phyloP scores from a whole-genome alignment of 2,329 filamentous ascomycete genomes.

The Didymella glomerata region DNA sequence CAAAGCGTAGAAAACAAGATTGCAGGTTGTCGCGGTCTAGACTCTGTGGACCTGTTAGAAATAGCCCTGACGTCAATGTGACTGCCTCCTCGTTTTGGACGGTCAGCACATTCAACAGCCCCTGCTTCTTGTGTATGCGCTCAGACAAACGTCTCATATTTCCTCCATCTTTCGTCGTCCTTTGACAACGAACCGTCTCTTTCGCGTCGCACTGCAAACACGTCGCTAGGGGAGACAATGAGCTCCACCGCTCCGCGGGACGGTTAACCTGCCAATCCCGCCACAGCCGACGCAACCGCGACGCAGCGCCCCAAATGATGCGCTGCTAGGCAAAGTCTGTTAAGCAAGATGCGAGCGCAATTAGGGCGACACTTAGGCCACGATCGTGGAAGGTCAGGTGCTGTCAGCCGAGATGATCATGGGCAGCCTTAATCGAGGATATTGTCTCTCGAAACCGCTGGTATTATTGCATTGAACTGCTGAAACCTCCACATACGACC shows the following conservation, averaged over 20 bases:
- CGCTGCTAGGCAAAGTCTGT: not conserved
- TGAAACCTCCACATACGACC: no score
- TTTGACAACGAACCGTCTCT: not conserved
- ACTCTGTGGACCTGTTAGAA: not conserved
- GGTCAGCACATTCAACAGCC: not conserved
- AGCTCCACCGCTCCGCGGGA: not conserved
- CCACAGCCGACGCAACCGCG: not conserved
- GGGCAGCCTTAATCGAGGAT: no score
- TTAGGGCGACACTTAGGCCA: no score
- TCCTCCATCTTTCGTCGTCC: not conserved
- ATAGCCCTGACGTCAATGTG: not conserved
- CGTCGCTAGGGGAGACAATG: not conserved
- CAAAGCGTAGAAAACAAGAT: not conserved
- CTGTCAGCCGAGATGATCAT: no score
- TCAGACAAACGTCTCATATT: not conserved
- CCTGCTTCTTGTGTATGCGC: not conserved
- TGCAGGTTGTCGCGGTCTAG: not conserved
- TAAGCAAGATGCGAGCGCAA: not conserved
- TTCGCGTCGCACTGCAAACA: not conserved
- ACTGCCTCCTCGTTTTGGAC: not conserved
- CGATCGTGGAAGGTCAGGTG: no score
- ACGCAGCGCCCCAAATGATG: not conserved
- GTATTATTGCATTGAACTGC: no score
- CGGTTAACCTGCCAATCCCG: not conserved
- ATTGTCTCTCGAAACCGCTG: no score